Conservation (phyloP, 306 rosid genomes). For the Lathyrus tuberosus region DNA sequence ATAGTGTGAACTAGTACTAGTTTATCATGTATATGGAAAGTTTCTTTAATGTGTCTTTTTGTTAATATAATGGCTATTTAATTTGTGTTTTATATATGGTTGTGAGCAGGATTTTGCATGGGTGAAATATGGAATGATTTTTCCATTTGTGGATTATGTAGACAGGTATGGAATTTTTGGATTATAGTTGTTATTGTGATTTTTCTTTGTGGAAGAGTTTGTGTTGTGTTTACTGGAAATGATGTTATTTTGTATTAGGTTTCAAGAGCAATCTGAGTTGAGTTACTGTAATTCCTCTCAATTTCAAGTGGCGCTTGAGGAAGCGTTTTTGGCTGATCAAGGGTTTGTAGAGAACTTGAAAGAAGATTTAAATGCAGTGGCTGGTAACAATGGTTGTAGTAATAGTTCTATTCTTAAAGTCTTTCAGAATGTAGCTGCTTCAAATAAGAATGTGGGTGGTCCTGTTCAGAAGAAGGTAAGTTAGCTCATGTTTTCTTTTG, state of each 20-base stretch:
- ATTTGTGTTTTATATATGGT: conserved; percentile 23
- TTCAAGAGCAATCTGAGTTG: conserved; percentile 77
- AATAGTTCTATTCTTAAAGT: conserved; percentile 50
- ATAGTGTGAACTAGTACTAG: conserved; percentile 24
- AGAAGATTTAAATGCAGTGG: conserved; percentile 82
- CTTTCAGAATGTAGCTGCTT: conserved; percentile 56
- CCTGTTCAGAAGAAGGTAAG: conserved; percentile 57
- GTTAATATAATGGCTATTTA: conserved; percentile 31
- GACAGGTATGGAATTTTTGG: conserved; percentile 63
- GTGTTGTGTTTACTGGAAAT: conserved; percentile 42
- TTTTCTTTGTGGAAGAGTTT: conserved; percentile 21
- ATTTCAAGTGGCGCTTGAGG: conserved; percentile 84
- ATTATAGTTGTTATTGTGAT: conserved; percentile 13
- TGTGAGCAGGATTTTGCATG: conserved; percentile 94
- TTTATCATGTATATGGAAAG: neutral
- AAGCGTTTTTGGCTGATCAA: conserved; percentile 86
- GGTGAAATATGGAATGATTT: conserved; percentile 80
- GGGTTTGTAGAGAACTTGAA: conserved; percentile 86
- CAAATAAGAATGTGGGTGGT: conserved; percentile 52
- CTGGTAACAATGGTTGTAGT: conserved; percentile 60
- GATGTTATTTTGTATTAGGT: conserved; percentile 56
- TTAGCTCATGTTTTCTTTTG: conserved; percentile 29
- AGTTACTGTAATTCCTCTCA: conserved; percentile 57
- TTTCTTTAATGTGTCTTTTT: conserved; percentile 28
- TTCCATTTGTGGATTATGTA: conserved; percentile 77